A percentile compares a stretch with the other conserved stretches of the same genome.
Evolutionary conservation across 208 protist genomes (phyloP).

Genomic region (Tritrichomonas foetus): DNA sequence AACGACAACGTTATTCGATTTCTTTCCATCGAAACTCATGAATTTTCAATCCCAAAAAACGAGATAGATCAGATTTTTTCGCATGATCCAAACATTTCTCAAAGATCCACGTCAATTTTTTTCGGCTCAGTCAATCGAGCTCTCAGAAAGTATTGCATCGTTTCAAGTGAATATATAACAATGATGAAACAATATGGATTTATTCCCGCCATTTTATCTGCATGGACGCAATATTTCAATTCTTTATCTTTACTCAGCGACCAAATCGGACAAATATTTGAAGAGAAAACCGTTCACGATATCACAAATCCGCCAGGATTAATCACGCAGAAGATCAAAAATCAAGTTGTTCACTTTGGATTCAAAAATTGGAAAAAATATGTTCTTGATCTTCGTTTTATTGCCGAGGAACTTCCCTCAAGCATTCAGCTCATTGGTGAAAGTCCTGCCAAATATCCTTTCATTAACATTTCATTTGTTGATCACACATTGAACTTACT

Average conservation of each 20-base stretch:
- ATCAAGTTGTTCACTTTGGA: not conserved
- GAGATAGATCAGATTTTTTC: not conserved
- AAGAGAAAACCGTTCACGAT: not conserved
- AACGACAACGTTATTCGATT: too few species aligned
- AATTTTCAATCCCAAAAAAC: not conserved
- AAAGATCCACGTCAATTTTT: not conserved
- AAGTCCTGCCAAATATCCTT: not conserved
- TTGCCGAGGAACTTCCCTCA: not conserved
- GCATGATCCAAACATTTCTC: not conserved
- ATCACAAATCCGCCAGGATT: not conserved
- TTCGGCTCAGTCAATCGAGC: not conserved
- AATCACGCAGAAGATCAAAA: not conserved
- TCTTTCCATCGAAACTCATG: not conserved
- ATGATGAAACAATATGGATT: not conserved
- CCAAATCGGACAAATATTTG: not conserved
- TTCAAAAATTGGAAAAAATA: not conserved
- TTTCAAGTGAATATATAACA: not conserved
- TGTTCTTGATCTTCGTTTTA: not conserved
- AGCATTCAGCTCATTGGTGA: not conserved
- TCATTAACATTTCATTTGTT: not conserved
- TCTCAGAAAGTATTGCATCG: conserved; percentile 4
- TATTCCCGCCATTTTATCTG: not conserved
- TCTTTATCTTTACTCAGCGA: not conserved
- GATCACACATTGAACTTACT: not conserved
- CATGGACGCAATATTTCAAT: not conserved